Percentiles rank a stretch among this genome's conserved stretches.
These are phyloP conservation scores for Xylaria sp. DNA, from an alignment of 2,329 filamentous ascomycete species.

Conservation along the genomic window DNA sequence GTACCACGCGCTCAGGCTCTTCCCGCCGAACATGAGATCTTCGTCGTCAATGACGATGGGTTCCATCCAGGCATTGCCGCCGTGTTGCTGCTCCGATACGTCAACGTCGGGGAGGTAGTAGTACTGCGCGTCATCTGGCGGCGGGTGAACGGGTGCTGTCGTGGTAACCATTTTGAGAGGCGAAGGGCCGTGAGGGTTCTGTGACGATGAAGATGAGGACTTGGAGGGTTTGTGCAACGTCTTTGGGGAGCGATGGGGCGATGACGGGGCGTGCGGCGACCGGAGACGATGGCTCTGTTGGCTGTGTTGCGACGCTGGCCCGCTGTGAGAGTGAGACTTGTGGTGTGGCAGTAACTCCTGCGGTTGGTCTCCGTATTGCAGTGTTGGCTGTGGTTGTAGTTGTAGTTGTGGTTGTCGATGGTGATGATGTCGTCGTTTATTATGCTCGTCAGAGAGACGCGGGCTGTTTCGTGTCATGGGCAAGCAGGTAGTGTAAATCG, in stretches of 20 bases:
- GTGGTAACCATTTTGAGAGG: slow-evolving; percentile 52
- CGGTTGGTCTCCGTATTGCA: not conserved
- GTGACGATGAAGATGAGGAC: slow-evolving; percentile 34
- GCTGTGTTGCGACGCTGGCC: slow-evolving; percentile 44
- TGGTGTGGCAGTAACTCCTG: slow-evolving; percentile 5
- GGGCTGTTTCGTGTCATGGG: slow-evolving; percentile 49
- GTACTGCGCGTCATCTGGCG: slow-evolving; percentile 46
- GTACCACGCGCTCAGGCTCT: slow-evolving; percentile 69
- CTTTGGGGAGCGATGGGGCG: slow-evolving; percentile 40
- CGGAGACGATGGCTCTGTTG: slow-evolving; percentile 40
- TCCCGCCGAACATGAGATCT: slow-evolving; percentile 70
- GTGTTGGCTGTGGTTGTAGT: not conserved
- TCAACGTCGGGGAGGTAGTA: slow-evolving; percentile 48
- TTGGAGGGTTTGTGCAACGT: slow-evolving; percentile 33
- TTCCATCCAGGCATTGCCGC: slow-evolving; percentile 59
- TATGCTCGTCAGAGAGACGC: slow-evolving; percentile 47
- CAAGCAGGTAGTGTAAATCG: slow-evolving; percentile 12
- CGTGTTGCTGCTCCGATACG: slow-evolving; percentile 40
- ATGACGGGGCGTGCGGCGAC: slow-evolving; percentile 40
- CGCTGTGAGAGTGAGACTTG: slow-evolving; percentile 27
- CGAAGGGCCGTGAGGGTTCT: slow-evolving; percentile 45
- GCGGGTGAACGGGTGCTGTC: slow-evolving; percentile 43
- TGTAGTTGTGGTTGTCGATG: slow-evolving; percentile 19
- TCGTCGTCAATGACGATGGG: slow-evolving; percentile 70
- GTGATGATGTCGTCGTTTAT: slow-evolving; percentile 38